Evolutionary conservation across 1,284 basidiomycete species (phyloP), one percentile per base, ranked within the genome.

Genomic region (Ceratobasidium sp.): DNA sequence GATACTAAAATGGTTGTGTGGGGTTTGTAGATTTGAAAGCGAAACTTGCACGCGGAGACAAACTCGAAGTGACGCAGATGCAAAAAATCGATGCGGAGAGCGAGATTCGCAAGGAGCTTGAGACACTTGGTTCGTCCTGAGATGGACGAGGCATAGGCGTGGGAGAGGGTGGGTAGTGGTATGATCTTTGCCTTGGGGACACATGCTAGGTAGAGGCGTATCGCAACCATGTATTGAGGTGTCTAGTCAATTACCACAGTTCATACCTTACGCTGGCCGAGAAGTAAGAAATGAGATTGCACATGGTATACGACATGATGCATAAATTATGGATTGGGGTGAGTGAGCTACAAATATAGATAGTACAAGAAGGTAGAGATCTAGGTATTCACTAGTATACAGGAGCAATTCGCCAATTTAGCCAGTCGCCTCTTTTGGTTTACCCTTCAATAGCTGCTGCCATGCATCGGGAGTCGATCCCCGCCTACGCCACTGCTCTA

Each of bases 41-140:
- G 82, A 95, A 96, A 86, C 89, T 91, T 39, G 92, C 90, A 82
- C 90, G 93, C 64, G 97, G 97, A 1, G 97, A 98, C 85, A 90
- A 93, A 78, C 89, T 98, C 60, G 97, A 98, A 86, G 93, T 92
- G 79, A 98, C 97, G 33, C 97, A 99, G 86, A 85, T 97, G 81
- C 94, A 95, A 89, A 99, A 99, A 90, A 97, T 98, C 82, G 95
- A 97, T 58, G 92, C 92, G 9, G 96, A 98, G 86, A 89, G 85
- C 7, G 93, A 94, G 81, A 95, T 98, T 81, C 88, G 91, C 81
- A 91, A 91, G 83, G 97, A 98, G 87, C 90, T 98, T 61, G 83
- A 85, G 3, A 84, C 85, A 40, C 85, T 92, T 60, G 82, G 40
- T 33, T 23, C 39, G 56, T n/a, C 53, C 18, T 55, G n/a, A 49